A percentile compares a stretch with the other conserved stretches of the same genome.
Evolutionary conservation across 2,329 filamentous ascomycete genomes (phyloP).

Genomic region (Aspergillus brasiliensis): DNA sequence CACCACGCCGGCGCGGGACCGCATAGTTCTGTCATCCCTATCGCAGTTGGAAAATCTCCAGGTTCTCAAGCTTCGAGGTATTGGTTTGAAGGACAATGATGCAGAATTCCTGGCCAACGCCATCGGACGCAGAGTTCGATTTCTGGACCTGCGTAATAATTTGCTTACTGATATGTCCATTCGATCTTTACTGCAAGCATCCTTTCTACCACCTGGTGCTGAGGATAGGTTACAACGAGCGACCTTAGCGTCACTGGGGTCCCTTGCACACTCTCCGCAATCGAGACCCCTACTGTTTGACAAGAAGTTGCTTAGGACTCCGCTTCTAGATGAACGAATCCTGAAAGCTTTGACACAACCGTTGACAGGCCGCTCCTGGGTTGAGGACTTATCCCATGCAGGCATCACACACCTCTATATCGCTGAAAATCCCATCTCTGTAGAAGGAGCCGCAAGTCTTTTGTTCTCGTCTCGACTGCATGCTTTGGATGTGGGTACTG

Average conservation of each 20-base stretch:
- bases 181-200: slow-evolving; percentile 54
- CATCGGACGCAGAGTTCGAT: slow-evolving; percentile 55
- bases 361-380: slow-evolving; percentile 56
- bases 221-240: slow-evolving; percentile 1
- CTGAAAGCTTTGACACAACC: slow-evolving; percentile 51
- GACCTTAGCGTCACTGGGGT: neutral
- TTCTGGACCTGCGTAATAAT: slow-evolving; percentile 61
- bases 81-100: slow-evolving; percentile 57
- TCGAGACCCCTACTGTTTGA: slow-evolving; percentile 1
- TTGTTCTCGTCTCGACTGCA: slow-evolving; percentile 55
- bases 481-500: slow-evolving; percentile 58
- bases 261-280: neutral
- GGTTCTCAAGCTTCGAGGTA: slow-evolving; percentile 58
- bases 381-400: slow-evolving; percentile 56
- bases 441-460: slow-evolving; percentile 58
- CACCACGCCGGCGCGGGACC: slow-evolving; percentile 53
- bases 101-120: slow-evolving; percentile 55
- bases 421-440: slow-evolving; percentile 57
- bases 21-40: slow-evolving; percentile 51
- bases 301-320: slow-evolving; percentile 29
- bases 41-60: slow-evolving; percentile 54
- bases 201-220: slow-evolving; percentile 41
- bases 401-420: slow-evolving; percentile 65
- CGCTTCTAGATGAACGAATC: slow-evolving; percentile 51
- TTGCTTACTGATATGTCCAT: slow-evolving; percentile 58